These are phyloP conservation scores for Allium cepa DNA, from an alignment of 106 monocot species.

Conservation along the genomic window DNA sequence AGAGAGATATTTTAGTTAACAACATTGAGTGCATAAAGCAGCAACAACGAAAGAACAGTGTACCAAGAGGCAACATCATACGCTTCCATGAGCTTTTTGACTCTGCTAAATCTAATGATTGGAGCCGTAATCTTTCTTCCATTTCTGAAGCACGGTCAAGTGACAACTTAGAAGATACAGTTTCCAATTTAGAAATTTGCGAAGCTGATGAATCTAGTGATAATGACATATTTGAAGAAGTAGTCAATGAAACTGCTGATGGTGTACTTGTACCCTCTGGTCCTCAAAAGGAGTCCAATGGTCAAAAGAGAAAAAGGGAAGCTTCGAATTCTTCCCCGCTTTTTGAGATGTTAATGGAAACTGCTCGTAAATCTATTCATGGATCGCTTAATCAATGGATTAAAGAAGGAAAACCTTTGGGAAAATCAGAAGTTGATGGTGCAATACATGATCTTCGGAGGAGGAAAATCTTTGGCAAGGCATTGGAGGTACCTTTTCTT, in stretches of 20 bases:
- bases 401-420: conserved; percentile 48
- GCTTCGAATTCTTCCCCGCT: conserved; percentile 13
- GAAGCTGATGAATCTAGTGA: neutral
- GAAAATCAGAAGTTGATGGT: conserved; percentile 19
- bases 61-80: neutral
- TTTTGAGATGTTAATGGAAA: conserved; percentile 31
- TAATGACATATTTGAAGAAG: conserved; percentile 11
- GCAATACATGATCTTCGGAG: conserved; percentile 41
- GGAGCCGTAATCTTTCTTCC: conserved; percentile 46
- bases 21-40: conserved; percentile 4
- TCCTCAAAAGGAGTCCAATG: conserved; percentile 10
- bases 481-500: conserved; percentile 41
- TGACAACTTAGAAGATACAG: conserved; percentile 34
- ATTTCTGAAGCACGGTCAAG: conserved; percentile 26
- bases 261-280: conserved; percentile 17
- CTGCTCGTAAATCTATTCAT: conserved; percentile 18
- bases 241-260: conserved; percentile 10
- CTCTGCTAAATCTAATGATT: conserved; percentile 1
- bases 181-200: conserved; percentile 52
- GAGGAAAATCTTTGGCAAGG: conserved; percentile 38
- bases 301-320: conserved; percentile 9
- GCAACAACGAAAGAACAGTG: neutral
- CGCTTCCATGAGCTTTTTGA: conserved; percentile 1
- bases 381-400: conserved; percentile 48
- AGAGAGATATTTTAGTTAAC: conserved; percentile 5